Percentiles rank a stretch among this genome's conserved stretches.
These are phyloP conservation scores for Aspergillus leporis DNA, from an alignment of 495 filamentous ascomycete genomes.

Conservation along the genomic window DNA sequence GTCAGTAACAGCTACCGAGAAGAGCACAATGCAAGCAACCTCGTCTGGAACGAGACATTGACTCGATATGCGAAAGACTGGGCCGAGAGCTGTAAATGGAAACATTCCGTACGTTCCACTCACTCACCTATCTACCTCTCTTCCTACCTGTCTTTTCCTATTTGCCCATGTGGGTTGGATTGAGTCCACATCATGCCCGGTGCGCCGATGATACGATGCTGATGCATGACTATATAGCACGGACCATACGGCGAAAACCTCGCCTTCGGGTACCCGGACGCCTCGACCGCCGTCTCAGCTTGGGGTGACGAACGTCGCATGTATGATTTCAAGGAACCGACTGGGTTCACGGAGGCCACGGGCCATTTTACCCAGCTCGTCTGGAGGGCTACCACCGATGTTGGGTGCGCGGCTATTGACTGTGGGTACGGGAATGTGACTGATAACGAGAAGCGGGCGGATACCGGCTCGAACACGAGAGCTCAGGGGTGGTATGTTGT, in stretches of 20 bases:
- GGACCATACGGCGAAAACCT: constrained; percentile 80
- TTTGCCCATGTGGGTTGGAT: background rate
- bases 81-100: constrained; percentile 56
- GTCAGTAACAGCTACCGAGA: constrained; percentile 67
- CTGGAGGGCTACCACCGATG: constrained; percentile 67
- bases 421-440: constrained; percentile 44
- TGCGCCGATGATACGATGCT: too few relatives aligned
- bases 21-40: constrained; percentile 59
- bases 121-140: background rate
- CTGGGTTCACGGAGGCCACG: constrained; percentile 62
- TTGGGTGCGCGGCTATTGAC: constrained; percentile 66
- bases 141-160: background rate
- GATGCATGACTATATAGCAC: constrained; percentile 32
- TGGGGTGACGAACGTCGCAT: constrained; percentile 65
- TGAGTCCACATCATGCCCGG: too few relatives aligned
- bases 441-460: constrained; percentile 19
- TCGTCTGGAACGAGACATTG: constrained; percentile 68
- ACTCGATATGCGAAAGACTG: constrained; percentile 55
- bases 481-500: constrained; percentile 71
- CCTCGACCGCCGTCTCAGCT: constrained; percentile 56
- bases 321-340: constrained; percentile 59
- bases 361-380: constrained; percentile 87
- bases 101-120: constrained; percentile 55
- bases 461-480: constrained; percentile 8
- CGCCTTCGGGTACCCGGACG: constrained; percentile 65